phyloP scores from a whole-genome alignment of 495 filamentous ascomycete species.

The Cladorrhinum samala region DNA sequence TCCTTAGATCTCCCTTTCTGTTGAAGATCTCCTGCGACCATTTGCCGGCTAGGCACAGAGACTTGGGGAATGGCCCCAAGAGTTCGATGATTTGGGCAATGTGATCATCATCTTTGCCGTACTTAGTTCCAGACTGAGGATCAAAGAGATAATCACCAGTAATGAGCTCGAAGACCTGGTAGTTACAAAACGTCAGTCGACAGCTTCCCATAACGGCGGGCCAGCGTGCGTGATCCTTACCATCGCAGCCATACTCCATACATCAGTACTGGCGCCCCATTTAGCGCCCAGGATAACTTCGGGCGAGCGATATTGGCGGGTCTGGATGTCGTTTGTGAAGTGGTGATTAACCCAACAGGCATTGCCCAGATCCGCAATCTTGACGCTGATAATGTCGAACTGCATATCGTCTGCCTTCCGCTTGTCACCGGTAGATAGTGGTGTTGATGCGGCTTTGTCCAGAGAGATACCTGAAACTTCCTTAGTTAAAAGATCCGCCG shows the following conservation, averaged over 20 bases:
- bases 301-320: slow-evolving; percentile 91
- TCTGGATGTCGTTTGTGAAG: slow-evolving; percentile 99
- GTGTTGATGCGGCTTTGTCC: slow-evolving; percentile 57
- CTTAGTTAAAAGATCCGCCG: slow-evolving; percentile 82
- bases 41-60: slow-evolving; percentile 82
- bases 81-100: slow-evolving; percentile 99
- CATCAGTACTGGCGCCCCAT: slow-evolving; percentile 97
- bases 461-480: slow-evolving; percentile 94
- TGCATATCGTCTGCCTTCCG: slow-evolving; percentile 45
- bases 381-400: slow-evolving; percentile 85
- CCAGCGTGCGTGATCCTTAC: no score
- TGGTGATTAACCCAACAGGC: slow-evolving; percentile 98
- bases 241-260: slow-evolving; percentile 99
- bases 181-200: slow-evolving; percentile 4
- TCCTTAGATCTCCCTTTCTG: slow-evolving; percentile 91
- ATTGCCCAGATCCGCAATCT: slow-evolving; percentile 97
- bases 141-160: slow-evolving; percentile 99
- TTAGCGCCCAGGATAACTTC: slow-evolving; percentile 96
- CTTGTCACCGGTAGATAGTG: slow-evolving; percentile 40
- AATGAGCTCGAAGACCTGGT: slow-evolving; percentile 95
- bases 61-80: slow-evolving; percentile 86
- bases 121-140: slow-evolving; percentile 97
- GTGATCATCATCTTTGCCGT: slow-evolving; percentile 99
- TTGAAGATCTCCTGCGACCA: slow-evolving; percentile 99
- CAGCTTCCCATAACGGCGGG: not conserved